Base-by-base conservation (phyloP, 176 grass and related monocot genomes). In the Urochloa ruziziensis region DNA sequence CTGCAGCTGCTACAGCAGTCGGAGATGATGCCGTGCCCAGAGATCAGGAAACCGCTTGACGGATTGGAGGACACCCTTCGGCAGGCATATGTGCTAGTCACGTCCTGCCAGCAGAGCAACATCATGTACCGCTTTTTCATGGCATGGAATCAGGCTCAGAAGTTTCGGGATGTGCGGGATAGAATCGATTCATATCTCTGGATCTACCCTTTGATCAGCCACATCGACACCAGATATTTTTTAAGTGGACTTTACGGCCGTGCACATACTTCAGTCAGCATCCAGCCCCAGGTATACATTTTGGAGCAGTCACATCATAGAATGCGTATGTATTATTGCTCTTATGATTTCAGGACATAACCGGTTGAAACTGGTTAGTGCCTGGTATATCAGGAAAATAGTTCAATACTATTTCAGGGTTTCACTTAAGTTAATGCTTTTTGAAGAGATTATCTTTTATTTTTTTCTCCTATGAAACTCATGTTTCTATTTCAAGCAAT, bases 31-130 rank as follows among this genome's bases (percentile, higher is more conserved):
- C 67, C 48, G 27, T 64, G 56, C 11, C 63, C 81, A 2, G 67
- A 80, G 80, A 74, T 69, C 28, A 5, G 43, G 23, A 78, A n/a
- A 33, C 81, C 75, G 6, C 44, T 89, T 0, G 56, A 74, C 13
- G 58, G 87, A 40, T 27, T 89, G 4, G 82, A 80, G 35, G 87
- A 89, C 16, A 78, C 75, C 8, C 82, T 89, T 43, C 77, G 78
- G 36, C 56, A 77, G 34, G 87, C 75, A 0, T 79, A 88, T 30
- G 12, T 30, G 23, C 23, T 89, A 28, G 64, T 89, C 11, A 63
- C 15, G 2, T 82, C 73, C 1, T 89, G 87, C 34, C 81, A 78
- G n/a, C 32, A 74, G 35, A 84, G 87, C 44, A 89, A 69, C 67
- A 35, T 70, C 29, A 29, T 85, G n/a, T 89, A 75, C 44, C 77